These are phyloP conservation scores for Forsythia suspensa DNA, from an alignment of 257 asterid genomes.

Conservation along the genomic window DNA sequence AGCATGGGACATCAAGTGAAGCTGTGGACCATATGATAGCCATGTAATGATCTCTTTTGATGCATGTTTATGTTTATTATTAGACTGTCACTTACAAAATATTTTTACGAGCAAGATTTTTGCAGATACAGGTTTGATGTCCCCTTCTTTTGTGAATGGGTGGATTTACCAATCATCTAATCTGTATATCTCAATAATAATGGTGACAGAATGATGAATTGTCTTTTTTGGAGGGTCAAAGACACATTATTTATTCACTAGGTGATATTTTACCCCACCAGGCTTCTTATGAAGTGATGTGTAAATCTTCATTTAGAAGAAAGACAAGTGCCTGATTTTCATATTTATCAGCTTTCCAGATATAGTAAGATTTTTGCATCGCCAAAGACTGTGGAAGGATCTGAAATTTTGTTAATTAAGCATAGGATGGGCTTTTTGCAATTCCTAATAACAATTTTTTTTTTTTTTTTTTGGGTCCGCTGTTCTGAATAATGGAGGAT, in stretches of 20 bases:
- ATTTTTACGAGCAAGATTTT: background rate
- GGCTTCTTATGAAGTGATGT: background rate
- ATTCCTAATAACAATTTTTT: background rate
- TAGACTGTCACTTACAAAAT: background rate
- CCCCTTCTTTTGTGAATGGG: background rate
- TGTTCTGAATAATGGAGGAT: too few species aligned
- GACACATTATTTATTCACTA: too few species aligned
- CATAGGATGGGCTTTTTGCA: background rate
- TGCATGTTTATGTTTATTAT: background rate
- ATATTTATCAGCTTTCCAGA: background rate
- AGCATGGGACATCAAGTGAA: constrained; percentile 80
- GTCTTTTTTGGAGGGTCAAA: too few species aligned
- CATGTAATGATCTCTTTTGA: constrained; percentile 33
- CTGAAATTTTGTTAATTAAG: background rate
- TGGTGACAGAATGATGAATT: background rate
- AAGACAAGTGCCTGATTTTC: background rate
- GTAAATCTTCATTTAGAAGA: background rate
- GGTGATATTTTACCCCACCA: too few species aligned
- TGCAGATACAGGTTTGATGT: background rate
- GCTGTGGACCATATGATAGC: constrained; percentile 73
- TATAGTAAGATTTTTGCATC: background rate
- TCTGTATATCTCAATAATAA: background rate
- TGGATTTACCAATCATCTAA: background rate
- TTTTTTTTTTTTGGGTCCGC: too few species aligned
- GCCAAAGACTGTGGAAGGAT: too few species aligned